These are phyloP conservation scores for Guadua angustifolia DNA, from an alignment of 176 grass and related monocot species.

Conservation along the genomic window DNA sequence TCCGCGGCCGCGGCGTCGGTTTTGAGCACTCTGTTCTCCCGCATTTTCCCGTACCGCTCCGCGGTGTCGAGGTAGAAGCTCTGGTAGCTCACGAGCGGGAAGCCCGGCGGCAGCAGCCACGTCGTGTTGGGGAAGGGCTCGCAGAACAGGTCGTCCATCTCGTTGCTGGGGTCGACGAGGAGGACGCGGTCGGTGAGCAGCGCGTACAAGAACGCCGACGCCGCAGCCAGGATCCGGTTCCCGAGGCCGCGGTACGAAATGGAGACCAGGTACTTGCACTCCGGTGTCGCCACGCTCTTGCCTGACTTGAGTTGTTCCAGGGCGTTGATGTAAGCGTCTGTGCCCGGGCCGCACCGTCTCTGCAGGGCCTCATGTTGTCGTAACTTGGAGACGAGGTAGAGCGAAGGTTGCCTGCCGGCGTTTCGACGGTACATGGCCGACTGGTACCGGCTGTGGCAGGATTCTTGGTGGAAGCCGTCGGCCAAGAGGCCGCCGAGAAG, in stretches of 20 bases:
- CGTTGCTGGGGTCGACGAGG: constrained; percentile 52
- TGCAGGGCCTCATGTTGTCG: constrained; percentile 61
- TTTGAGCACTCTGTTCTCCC: constrained; percentile 36
- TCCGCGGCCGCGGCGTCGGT: not conserved
- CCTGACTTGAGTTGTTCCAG: constrained; percentile 51
- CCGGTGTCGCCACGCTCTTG: constrained; percentile 8
- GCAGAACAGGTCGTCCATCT: constrained; percentile 63
- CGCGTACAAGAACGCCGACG: constrained; percentile 70
- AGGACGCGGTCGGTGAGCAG: constrained; percentile 71
- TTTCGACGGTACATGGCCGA: constrained; percentile 53
- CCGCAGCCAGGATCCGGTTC: constrained; percentile 62
- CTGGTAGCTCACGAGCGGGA: constrained; percentile 43
- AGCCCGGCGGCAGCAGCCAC: constrained; percentile 59
- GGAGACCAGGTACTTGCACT: constrained; percentile 66
- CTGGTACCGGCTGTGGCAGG: constrained; percentile 64
- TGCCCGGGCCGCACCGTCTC: constrained; percentile 57
- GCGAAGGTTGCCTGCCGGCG: constrained; percentile 35
- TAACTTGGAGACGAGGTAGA: constrained; percentile 52
- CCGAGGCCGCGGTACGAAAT: constrained; percentile 61
- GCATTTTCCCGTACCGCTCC: constrained; percentile 57
- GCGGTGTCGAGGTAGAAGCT: constrained; percentile 51
- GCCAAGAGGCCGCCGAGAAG: constrained; percentile 59
- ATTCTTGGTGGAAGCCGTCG: constrained; percentile 35
- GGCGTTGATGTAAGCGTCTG: constrained; percentile 47
- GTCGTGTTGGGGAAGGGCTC: constrained; percentile 62